Evolutionary conservation across 2,329 filamentous ascomycete genomes (phyloP).

Genomic region (Pyrenochaeta sp.): DNA sequence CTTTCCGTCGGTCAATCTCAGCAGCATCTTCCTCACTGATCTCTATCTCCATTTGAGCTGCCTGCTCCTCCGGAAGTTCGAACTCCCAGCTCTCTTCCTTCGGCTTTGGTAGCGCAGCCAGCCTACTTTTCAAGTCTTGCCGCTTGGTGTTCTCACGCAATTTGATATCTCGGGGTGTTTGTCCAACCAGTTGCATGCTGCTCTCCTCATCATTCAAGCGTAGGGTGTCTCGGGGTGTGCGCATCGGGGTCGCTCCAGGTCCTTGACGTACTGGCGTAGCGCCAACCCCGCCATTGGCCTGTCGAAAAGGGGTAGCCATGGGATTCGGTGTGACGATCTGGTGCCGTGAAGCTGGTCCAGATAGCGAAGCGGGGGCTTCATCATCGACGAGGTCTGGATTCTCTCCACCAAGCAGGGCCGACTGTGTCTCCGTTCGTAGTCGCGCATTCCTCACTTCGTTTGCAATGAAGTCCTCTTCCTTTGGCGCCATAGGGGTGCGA

Average conservation of each 20-base stretch:
- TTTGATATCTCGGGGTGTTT: conserved; percentile 79
- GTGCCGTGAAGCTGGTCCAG: conserved; percentile 82
- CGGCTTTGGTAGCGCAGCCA: conserved; percentile 88
- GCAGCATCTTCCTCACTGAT: conserved; percentile 73
- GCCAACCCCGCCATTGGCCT: conserved; percentile 66
- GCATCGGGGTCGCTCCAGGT: conserved; percentile 81
- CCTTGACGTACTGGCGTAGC: conserved; percentile 70
- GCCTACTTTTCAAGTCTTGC: conserved; percentile 72
- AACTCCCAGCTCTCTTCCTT: conserved; percentile 96
- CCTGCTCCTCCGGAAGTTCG: conserved; percentile 84
- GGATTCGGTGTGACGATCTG: conserved; percentile 92
- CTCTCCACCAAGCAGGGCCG: conserved; percentile 89
- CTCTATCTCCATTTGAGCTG: conserved; percentile 65
- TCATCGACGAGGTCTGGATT: conserved; percentile 90
- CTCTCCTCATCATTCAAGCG: conserved; percentile 78
- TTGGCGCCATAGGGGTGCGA: conserved; percentile 87
- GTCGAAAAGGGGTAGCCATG: conserved; percentile 85
- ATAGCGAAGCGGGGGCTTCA: conserved; percentile 83
- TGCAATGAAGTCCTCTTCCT: conserved; percentile 93
- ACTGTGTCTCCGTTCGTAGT: conserved; percentile 91
- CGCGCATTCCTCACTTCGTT: conserved; percentile 96
- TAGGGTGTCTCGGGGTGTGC: conserved; percentile 88
- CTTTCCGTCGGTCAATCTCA: conserved; percentile 76
- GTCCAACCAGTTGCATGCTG: conserved; percentile 70
- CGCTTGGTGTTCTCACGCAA: conserved; percentile 74